Evolutionary conservation across 2,329 filamentous ascomycete genomes (phyloP).

Genomic region (Blumeria graminis): DNA sequence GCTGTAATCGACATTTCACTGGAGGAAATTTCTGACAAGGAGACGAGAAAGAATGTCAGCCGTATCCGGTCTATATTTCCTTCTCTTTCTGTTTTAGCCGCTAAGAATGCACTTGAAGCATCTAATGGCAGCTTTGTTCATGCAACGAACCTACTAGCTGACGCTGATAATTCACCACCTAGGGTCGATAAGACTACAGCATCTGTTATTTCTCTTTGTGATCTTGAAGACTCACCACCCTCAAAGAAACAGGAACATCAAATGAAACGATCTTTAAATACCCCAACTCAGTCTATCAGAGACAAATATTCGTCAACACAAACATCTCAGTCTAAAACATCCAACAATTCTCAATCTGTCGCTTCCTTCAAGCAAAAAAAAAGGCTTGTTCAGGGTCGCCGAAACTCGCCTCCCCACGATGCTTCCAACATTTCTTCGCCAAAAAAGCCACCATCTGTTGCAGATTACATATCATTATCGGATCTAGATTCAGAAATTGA

Average conservation of each 20-base stretch:
- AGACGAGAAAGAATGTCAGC: slow-evolving; percentile 24
- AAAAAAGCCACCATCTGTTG: slow-evolving; percentile 6
- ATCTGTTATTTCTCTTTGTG: slow-evolving; percentile 6
- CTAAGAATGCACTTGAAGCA: slow-evolving; percentile 24
- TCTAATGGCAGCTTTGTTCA: slow-evolving; percentile 29
- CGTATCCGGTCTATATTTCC: slow-evolving; percentile 26
- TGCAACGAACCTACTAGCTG: slow-evolving; percentile 24
- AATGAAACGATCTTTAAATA: slow-evolving; percentile 30
- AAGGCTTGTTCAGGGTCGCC: slow-evolving; percentile 14
- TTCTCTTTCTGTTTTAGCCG: slow-evolving; percentile 20
- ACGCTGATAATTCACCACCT: background rate
- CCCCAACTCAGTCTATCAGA: slow-evolving; percentile 28
- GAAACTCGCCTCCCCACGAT: slow-evolving; percentile 8
- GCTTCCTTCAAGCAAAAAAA: slow-evolving; percentile 13
- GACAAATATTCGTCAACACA: slow-evolving; percentile 31
- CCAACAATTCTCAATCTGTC: slow-evolving; percentile 6
- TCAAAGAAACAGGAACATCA: slow-evolving; percentile 19
- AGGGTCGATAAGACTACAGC: background rate
- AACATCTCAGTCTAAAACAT: slow-evolving; percentile 6
- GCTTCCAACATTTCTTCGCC: slow-evolving; percentile 6
- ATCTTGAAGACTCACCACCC: slow-evolving; percentile 9
- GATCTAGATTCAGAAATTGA: slow-evolving; percentile 9
- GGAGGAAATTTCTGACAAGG: slow-evolving; percentile 25
- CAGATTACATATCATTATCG: slow-evolving; percentile 12
- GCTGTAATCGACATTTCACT: slow-evolving; percentile 22